Conservation (phyloP, 2,329 filamentous ascomycete species). For the Colletotrichum tropicicola region DNA sequence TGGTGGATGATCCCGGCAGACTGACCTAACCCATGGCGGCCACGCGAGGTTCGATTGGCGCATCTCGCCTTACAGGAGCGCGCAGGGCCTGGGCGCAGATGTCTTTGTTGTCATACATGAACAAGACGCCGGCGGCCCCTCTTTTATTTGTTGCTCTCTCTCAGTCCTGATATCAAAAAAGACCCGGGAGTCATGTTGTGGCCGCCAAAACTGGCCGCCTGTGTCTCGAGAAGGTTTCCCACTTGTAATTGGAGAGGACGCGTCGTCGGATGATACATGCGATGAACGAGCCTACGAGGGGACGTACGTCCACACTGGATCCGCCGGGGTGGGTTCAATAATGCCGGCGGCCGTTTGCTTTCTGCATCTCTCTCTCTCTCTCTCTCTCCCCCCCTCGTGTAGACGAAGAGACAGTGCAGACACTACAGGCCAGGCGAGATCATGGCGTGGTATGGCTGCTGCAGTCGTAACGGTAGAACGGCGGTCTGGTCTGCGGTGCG, state of each 20-base stretch:
- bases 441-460: slow-evolving; percentile 14
- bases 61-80: slow-evolving; percentile 23
- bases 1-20: slow-evolving; percentile 20
- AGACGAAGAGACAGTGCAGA: not conserved
- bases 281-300: not conserved
- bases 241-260: not conserved
- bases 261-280: not conserved
- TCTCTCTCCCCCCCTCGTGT: no score
- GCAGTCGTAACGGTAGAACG: slow-evolving; percentile 16
- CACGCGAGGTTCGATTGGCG: slow-evolving; percentile 28
- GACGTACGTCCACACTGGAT: slow-evolving; percentile 2
- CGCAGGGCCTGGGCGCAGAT: slow-evolving; percentile 25
- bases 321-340: slow-evolving; percentile 15
- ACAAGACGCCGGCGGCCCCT: slow-evolving; percentile 10
- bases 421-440: not conserved
- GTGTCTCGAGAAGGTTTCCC: not conserved
- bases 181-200: slow-evolving; percentile 1
- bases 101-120: slow-evolving; percentile 29
- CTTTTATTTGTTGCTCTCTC: not conserved
- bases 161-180: slow-evolving; percentile 12
- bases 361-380: not conserved
- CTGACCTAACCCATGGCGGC: slow-evolving; percentile 18
- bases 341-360: not conserved
- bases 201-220: slow-evolving; percentile 10
- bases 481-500: slow-evolving; percentile 27